These are phyloP conservation scores for Rosa rugosa DNA, from an alignment of 306 rosid species.

Conservation along the genomic window DNA sequence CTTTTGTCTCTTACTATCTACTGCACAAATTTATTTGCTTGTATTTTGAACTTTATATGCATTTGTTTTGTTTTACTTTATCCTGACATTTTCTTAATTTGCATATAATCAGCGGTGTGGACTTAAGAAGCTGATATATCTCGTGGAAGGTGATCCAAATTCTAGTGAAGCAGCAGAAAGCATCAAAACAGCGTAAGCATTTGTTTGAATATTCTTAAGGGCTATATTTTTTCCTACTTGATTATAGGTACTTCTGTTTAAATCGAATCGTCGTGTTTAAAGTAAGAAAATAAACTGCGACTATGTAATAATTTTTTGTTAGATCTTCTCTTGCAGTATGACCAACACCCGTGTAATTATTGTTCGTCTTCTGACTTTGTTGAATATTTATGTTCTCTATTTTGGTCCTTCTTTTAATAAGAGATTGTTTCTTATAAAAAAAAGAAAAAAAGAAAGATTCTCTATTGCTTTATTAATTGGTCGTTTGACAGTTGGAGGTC, in stretches of 20 bases:
- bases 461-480: neutral
- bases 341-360: neutral
- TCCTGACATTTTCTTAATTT: constrained; percentile 32
- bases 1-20: neutral
- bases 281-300: neutral
- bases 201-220: neutral
- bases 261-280: neutral
- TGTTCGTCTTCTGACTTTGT: neutral
- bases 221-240: neutral
- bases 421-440: too few species aligned
- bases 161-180: constrained; percentile 91
- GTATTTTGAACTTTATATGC: neutral
- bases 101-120: constrained; percentile 76
- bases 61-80: neutral
- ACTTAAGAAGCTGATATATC: constrained; percentile 84
- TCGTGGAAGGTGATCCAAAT: constrained; percentile 97
- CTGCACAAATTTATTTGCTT: neutral
- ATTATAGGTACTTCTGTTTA: neutral
- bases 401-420: neutral
- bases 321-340: neutral
- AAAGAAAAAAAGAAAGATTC: too few species aligned
- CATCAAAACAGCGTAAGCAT: constrained; percentile 91
- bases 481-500: neutral
- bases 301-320: neutral
- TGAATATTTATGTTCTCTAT: neutral